Evolutionary conservation across 176 grass and related monocot genomes (phyloP).

Genomic region (Puya raimondii): DNA sequence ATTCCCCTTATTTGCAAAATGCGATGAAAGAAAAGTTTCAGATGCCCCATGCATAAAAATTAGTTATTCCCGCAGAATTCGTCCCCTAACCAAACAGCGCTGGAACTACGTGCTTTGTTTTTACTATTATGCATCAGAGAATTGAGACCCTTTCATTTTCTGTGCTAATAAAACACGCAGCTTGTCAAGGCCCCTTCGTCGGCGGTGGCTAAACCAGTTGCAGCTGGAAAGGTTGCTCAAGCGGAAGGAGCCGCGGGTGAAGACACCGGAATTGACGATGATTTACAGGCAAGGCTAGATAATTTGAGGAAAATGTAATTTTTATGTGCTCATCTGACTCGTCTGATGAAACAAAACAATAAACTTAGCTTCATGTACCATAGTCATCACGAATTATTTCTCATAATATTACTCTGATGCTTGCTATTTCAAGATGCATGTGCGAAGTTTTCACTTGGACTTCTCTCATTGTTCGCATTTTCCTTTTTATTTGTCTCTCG

Average conservation of each 20-base stretch:
- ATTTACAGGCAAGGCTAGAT: conserved; percentile 56
- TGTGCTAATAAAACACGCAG: conserved; percentile 10
- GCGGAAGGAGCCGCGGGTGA: conserved; percentile 40
- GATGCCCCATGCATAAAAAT: not conserved
- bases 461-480: no score
- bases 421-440: no score
- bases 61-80: not conserved
- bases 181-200: conserved; percentile 48
- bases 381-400: conserved; percentile 4
- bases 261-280: conserved; percentile 54
- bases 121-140: not conserved
- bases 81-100: no score
- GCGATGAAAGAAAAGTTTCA: not conserved
- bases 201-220: conserved; percentile 29
- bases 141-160: not conserved
- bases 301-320: conserved; percentile 79
- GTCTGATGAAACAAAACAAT: conserved; percentile 9
- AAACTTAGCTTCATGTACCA: conserved; percentile 22
- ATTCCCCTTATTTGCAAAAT: not conserved
- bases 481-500: no score
- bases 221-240: conserved; percentile 35
- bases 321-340: not conserved
- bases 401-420: not conserved
- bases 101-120: no score
- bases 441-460: no score